Evolutionary conservation across 768 basidiomycete species (phyloP).

Genomic region (Suillus luteus): DNA sequence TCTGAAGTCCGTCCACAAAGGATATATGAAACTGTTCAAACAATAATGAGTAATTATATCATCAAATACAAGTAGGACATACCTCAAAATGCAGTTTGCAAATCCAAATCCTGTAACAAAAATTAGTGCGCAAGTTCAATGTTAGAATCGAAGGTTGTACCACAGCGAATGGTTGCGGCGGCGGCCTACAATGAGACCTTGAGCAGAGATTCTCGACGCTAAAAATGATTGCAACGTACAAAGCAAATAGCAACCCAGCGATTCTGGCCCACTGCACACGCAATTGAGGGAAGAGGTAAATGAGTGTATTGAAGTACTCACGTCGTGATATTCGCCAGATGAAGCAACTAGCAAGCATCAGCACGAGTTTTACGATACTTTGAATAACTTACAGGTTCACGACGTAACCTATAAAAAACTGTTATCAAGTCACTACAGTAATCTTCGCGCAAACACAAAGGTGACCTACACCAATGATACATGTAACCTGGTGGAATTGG

Average conservation of each 20-base stretch:
- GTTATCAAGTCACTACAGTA: background rate
- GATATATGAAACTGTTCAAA: conserved; percentile 13
- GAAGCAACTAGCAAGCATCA: conserved; percentile 15
- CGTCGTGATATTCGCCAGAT: conserved; percentile 24
- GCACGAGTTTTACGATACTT: background rate
- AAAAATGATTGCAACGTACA: conserved; percentile 10
- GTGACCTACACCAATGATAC: conserved; percentile 14
- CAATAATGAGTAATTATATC: background rate
- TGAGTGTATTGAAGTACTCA: conserved; percentile 7
- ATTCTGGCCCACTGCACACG: conserved; percentile 17
- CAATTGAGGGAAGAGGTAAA: background rate
- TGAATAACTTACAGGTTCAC: conserved; percentile 7
- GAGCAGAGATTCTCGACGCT: too few species aligned
- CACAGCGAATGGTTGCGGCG: conserved; percentile 15
- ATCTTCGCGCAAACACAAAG: background rate
- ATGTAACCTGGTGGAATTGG: conserved; percentile 10
- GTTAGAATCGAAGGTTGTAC: background rate
- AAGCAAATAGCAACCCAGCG: conserved; percentile 14
- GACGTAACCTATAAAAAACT: conserved; percentile 9
- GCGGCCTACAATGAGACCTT: conserved; percentile 2
- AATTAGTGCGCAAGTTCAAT: background rate
- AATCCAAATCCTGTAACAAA: conserved; percentile 14
- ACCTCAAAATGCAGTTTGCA: conserved; percentile 8
- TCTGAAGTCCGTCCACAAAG: conserved; percentile 2
- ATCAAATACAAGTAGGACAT: background rate